phyloP scores from a whole-genome alignment of 768 basidiomycete genomes.

The Nidularia pulvinata region DNA sequence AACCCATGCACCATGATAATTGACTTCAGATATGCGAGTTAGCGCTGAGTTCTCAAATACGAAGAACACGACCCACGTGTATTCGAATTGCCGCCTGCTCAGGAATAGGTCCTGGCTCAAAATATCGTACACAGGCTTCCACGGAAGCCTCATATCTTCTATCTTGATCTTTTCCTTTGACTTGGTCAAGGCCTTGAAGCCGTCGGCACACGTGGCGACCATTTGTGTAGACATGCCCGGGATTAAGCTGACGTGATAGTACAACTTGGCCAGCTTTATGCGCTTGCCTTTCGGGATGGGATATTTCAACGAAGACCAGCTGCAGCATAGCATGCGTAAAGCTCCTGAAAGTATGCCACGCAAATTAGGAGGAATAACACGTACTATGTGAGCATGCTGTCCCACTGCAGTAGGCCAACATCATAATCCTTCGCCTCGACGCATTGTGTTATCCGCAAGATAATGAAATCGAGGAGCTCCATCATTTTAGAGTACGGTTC shows the following conservation, averaged over 20 bases:
- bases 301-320: constrained; percentile 85
- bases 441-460: constrained; percentile 68
- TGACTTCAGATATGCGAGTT: constrained; percentile 40
- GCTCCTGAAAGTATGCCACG: not conserved
- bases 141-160: constrained; percentile 79
- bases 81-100: constrained; percentile 74
- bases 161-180: constrained; percentile 78
- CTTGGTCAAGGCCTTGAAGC: constrained; percentile 54
- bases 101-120: constrained; percentile 78
- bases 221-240: constrained; percentile 76
- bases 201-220: constrained; percentile 67
- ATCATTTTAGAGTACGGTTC: constrained; percentile 80
- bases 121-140: constrained; percentile 77
- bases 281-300: constrained; percentile 83
- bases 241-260: constrained; percentile 73
- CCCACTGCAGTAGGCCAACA: constrained; percentile 80
- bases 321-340: constrained; percentile 16
- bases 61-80: constrained; percentile 48
- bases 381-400: constrained; percentile 71
- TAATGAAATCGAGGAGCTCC: constrained; percentile 71
- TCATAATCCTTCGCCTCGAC: constrained; percentile 84
- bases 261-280: constrained; percentile 72
- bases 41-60: not conserved
- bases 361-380: constrained; percentile 21
- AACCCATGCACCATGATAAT: constrained; percentile 77